Evolutionary conservation across 139 green algal species (phyloP).

Genomic region (Chlorella sorokiniana): DNA sequence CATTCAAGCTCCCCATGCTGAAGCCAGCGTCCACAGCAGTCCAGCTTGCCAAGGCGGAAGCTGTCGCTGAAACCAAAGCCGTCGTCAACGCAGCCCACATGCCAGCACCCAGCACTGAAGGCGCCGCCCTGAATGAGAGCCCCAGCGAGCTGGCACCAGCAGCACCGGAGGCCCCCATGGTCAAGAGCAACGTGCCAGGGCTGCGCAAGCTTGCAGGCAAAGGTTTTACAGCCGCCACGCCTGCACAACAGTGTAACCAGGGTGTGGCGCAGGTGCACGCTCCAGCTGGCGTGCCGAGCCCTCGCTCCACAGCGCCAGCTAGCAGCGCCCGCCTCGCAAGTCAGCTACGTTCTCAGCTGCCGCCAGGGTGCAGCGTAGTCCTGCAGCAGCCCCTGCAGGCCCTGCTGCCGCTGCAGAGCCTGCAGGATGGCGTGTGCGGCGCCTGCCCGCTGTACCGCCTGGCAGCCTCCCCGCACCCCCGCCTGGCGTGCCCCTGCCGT

Average conservation of each 20-base stretch:
- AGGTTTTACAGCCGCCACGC: too few species aligned
- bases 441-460: not conserved
- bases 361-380: not conserved
- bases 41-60: not conserved
- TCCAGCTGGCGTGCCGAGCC: too few species aligned
- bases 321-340: too few species aligned
- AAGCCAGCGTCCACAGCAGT: not conserved
- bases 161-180: not conserved
- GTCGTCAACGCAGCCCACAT: too few species aligned
- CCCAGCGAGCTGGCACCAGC: not conserved
- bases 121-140: too few species aligned
- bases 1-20: not conserved
- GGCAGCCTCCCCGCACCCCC: not conserved
- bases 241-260: not conserved
- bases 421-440: not conserved
- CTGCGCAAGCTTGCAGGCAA: constrained; percentile 4
- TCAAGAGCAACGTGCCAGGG: not conserved
- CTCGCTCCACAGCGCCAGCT: too few species aligned
- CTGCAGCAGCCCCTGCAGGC: too few species aligned
- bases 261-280: too few species aligned
- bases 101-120: too few species aligned
- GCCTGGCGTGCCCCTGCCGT: not conserved
- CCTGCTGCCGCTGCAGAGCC: not conserved
- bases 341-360: not conserved
- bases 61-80: too few species aligned